Base-by-base conservation (phyloP, 2,329 filamentous ascomycete genomes). In the Exophiala lecanii-corni region DNA sequence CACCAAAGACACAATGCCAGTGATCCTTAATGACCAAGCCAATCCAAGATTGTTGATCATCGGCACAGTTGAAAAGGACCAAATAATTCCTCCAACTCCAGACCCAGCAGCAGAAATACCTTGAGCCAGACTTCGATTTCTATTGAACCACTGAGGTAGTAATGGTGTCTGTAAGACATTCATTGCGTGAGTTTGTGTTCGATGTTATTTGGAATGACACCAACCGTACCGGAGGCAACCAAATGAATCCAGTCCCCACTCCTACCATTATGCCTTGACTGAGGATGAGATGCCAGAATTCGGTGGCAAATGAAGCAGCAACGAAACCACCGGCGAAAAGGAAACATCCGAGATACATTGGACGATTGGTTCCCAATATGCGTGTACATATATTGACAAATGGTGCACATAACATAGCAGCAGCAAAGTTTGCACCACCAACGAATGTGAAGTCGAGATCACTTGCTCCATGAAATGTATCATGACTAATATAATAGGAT, bases 401-500 rank as follows among this genome's bases (percentile, higher is more conserved):
- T 21, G 60, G 60, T 1, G 55, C 55, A 19, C 55, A 47, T 4
- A 62, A 43, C 44, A 60, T 49, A 9, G 58, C 56, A 2, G 43
- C 40, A 1, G 47, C 50, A 45, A 62, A 57, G 16, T 56, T 58
- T 7, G 57, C 41, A 9, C 59, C 58, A 3, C 60, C 61, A 10
- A 64, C 50, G 26, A 64, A 60, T 2, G 60, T 57, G 47, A 57
- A 64, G 20, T 60, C 56, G 15, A 62, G 41, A 19, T 46, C 48
- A 3, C 41, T 54, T 1, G 58, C 51, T 15, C 44, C 53, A 1
- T 53, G 45, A 25, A 61, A 62, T 6, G 56, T 56, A 6, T 59
- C 39, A 26, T 60, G 51, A 5, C 56, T 45, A 10, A 70, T 56
- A 43, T 68, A 72, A 39, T 69, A 61, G 4, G 63, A 60, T 0